A percentile compares a stretch with the other conserved stretches of the same genome.
Conservation (phyloP, 139 green algal genomes). For the Chlamydomonas sp. region DNA sequence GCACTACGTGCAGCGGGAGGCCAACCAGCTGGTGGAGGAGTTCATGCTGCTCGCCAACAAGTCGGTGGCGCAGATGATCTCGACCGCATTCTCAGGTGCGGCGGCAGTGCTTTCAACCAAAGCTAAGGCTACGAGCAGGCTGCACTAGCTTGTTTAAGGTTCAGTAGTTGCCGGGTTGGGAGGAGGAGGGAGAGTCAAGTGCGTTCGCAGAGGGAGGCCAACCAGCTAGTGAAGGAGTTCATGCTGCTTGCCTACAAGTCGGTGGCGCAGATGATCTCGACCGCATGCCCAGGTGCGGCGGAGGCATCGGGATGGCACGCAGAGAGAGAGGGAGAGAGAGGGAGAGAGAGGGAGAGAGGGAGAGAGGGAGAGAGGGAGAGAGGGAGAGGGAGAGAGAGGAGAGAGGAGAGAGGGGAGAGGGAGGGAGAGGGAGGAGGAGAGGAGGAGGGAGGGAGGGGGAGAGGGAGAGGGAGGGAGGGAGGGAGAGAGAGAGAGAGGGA, state of each 20-base stretch:
- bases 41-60: slow-evolving; percentile 97
- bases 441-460: too few relatives aligned
- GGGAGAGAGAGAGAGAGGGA: too few relatives aligned
- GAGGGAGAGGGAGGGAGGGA: too few relatives aligned
- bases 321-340: too few relatives aligned
- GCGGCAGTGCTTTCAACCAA: too few relatives aligned
- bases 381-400: too few relatives aligned
- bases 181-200: not conserved
- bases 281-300: not conserved
- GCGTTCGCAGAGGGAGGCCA: not conserved
- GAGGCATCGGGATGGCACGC: too few relatives aligned
- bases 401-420: too few relatives aligned
- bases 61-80: slow-evolving; percentile 67
- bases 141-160: not conserved
- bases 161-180: not conserved
- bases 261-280: not conserved
- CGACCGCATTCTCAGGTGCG: slow-evolving; percentile 52
- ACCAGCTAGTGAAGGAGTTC: not conserved
- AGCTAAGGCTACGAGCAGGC: slow-evolving; percentile 47
- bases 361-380: too few relatives aligned
- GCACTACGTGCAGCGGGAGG: slow-evolving; percentile 35
- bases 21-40: slow-evolving; percentile 94
- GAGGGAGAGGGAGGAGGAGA: too few relatives aligned
- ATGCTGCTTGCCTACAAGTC: not conserved
- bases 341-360: too few relatives aligned